These are phyloP conservation scores for Hordeum pubiflorum DNA, from an alignment of 202 grass and related monocot genomes.

Conservation along the genomic window DNA sequence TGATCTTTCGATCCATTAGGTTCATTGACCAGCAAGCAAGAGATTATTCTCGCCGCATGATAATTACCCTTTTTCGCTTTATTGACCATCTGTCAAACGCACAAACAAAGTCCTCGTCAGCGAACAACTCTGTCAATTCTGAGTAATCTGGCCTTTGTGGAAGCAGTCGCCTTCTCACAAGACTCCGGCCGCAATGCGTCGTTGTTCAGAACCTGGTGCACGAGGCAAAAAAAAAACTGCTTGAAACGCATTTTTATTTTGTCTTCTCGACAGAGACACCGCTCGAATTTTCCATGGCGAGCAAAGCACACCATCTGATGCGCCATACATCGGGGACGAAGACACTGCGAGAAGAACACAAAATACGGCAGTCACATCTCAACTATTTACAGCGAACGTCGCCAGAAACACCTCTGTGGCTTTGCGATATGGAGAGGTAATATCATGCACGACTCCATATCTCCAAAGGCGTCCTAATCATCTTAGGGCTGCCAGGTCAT, in stretches of 20 bases:
- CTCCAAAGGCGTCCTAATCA: not conserved
- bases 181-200: not conserved
- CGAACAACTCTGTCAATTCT: not conserved
- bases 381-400: not conserved
- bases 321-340: not conserved
- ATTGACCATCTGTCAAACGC: too few species aligned
- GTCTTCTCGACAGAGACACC: not conserved
- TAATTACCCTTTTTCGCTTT: not conserved
- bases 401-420: not conserved
- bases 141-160: not conserved
- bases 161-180: not conserved
- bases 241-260: not conserved
- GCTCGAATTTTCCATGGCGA: not conserved
- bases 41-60: not conserved
- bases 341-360: not conserved
- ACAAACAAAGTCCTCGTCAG: not conserved
- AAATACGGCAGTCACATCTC: not conserved
- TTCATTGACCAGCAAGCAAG: not conserved
- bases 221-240: not conserved
- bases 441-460: not conserved
- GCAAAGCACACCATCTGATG: not conserved
- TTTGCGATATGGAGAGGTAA: not conserved
- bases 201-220: not conserved
- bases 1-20: not conserved
- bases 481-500: not conserved